Base-by-base conservation (phyloP, 2,329 filamentous ascomycete species). In the Colletotrichum coccodes region DNA sequence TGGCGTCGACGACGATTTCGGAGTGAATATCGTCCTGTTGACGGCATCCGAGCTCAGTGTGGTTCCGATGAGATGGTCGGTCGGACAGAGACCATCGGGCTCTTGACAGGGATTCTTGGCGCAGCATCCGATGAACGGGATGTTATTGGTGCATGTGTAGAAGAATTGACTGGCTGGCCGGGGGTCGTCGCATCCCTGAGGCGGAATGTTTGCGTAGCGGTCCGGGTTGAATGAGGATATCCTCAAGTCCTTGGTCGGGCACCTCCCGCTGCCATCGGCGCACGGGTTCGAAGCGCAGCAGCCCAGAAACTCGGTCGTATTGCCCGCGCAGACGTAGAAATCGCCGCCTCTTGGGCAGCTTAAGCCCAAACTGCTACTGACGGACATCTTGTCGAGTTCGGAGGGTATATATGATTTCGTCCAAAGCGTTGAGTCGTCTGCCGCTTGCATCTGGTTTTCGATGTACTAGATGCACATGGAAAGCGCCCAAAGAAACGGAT, bases 51-150 rank as follows among this genome's bases (percentile, higher is more conserved):
- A 57, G 57, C 74, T 78, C 60, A 80, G 68, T 30, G 54, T 71
- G 3, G 76, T 78, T 11, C 71, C 68, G 23, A 74, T 64, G 42
- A 79, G 50, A 32, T 73, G 64, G 16, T 46, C 42, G 0, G 30
- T 26, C 14, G 78, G 74, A 64, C 79, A 80, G 34, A 68, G 34
- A 6, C 66, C 66, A 12, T 65, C 61, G 0, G 72, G 70, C 9
- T 62, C 44, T 44, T 34, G 58, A 50, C 81, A 83, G 0, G 81
- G 78, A 64, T 80, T 75, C 30, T 68, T 72, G 12, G 67, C 72
- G 54, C 82, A 83, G 57, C 82, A 83, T 9, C 82, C 81, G 11
- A 84, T 46, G 40, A 82, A 83, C 0, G 80, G 75, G 21, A 77
- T 75, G 0, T 32, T 68, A 6, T 72, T 73, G 1, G 57, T 52